Evolutionary conservation across 164 flowering plant species (phyloP), one percentile per base, ranked within the genome.

Genomic region (Sedum album): DNA sequence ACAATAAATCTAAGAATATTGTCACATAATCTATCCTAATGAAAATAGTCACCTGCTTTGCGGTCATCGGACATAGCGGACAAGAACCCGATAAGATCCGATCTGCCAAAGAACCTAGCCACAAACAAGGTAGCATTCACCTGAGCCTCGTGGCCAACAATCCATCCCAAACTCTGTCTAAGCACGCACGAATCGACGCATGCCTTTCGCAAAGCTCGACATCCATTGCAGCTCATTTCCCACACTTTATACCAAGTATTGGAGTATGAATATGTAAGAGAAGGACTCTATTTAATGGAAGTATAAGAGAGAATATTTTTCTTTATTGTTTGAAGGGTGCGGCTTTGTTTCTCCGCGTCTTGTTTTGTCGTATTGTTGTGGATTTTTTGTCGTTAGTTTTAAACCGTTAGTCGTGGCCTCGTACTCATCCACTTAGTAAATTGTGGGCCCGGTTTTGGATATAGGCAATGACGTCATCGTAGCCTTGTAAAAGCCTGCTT

Each of bases 171-270:
- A 67, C 91, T 81, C 1, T 85, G 79, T 65, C 92, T 77, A 11
- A 90, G 82, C 42, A 87, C 72, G 77, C 96, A 90, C 17, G 75
- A 60, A 23, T 85, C 93, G 76, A 89, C 82, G 82, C 96, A 90
- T 0, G 90, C 96, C 71, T 85, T 90, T 64, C 96, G 82, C 18
- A 90, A 79, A 18, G 86, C 88, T 26, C 96, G 72, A 76, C 96
- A 90, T 0, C 97, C 97, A 71, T 91, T 91, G 87, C 97, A 91
- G 72, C 97, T 91, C 97, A 90, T 90, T 26, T 48, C 60, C 28
- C 33, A 26, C 15, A 26, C 33, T 1, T 33, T 53, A 25, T 25
- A 30, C 35, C 18, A 38, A 31, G 72, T 62, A 20, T n/a, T n/a
- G n/a, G n/a, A n/a, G n/a, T n/a, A 65, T 11, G 31, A 20, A 36